Percentiles rank a stretch among this genome's conserved stretches.
Conservation (phyloP, 208 protist genomes). For the Vickermania spadyakhi region DNA sequence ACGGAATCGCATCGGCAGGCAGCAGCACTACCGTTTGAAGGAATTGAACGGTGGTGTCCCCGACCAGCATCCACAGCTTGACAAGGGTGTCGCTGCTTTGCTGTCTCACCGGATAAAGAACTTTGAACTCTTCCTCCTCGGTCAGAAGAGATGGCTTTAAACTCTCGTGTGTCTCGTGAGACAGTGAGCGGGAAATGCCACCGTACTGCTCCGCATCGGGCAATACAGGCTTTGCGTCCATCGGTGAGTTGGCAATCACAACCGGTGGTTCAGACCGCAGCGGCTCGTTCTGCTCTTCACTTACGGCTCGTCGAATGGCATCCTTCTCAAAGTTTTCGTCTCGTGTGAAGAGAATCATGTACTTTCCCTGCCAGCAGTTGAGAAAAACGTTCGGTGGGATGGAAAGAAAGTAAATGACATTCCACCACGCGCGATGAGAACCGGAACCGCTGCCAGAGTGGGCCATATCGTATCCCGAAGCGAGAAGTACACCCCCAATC, state of each 20-base stretch:
- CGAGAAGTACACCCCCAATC: constrained; percentile 16
- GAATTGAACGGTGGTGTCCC: constrained; percentile 51
- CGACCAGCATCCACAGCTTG: constrained; percentile 73
- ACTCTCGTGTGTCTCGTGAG: constrained; percentile 16
- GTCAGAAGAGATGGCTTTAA: constrained; percentile 11
- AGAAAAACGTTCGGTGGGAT: constrained; percentile 52
- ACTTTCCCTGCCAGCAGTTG: constrained; percentile 66
- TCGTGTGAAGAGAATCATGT: constrained; percentile 61
- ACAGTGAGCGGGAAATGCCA: too few species aligned
- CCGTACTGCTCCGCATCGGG: background rate
- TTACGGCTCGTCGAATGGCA: background rate
- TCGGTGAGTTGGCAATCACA: constrained; percentile 12
- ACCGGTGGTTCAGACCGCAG: background rate
- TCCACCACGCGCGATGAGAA: constrained; percentile 25
- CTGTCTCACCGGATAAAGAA: constrained; percentile 12
- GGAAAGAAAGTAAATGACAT: constrained; percentile 59
- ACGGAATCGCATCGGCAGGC: constrained; percentile 70
- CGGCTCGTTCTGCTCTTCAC: background rate
- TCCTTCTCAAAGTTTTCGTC: constrained; percentile 13
- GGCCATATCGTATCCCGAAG: constrained; percentile 13
- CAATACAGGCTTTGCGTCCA: constrained; percentile 11
- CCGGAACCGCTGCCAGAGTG: constrained; percentile 4
- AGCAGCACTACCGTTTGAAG: constrained; percentile 53
- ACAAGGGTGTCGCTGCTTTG: constrained; percentile 71
- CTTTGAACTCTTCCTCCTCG: constrained; percentile 10